A percentile compares a stretch with the other conserved stretches of the same genome.
These are phyloP conservation scores for Pistacia atlantica DNA, from an alignment of 345 rosid genomes.

Conservation along the genomic window DNA sequence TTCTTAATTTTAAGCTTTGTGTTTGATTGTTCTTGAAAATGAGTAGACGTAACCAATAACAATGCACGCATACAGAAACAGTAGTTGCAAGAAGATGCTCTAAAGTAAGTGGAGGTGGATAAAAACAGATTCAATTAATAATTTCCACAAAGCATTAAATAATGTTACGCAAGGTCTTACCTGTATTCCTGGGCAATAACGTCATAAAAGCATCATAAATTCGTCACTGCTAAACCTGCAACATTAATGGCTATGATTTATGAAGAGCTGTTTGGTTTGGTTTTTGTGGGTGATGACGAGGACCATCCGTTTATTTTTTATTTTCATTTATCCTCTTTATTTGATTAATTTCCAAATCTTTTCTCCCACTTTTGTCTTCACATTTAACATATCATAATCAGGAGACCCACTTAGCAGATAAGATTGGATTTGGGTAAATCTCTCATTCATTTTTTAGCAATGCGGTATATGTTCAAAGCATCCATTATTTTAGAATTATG, in stretches of 20 bases:
- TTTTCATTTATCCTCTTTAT: background rate
- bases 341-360: slow-evolving; percentile 1
- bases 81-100: background rate
- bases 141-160: background rate
- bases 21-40: background rate
- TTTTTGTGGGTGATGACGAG: slow-evolving; percentile 10
- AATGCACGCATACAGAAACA: background rate
- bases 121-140: background rate
- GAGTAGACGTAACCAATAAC: background rate
- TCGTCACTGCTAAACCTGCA: slow-evolving; percentile 4
- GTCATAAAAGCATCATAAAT: slow-evolving; percentile 17
- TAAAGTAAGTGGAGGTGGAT: background rate
- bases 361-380: slow-evolving; percentile 7
- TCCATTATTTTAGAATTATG: background rate
- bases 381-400: slow-evolving; percentile 14
- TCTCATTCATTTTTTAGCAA: background rate
- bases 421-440: slow-evolving; percentile 19
- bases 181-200: background rate
- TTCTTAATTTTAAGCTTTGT: too few relatives aligned
- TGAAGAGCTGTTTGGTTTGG: background rate
- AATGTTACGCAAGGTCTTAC: background rate
- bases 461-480: background rate
- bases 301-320: background rate
- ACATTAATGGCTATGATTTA: background rate
- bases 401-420: slow-evolving; percentile 24